Percentiles rank a stretch among this genome's conserved stretches.
phyloP scores from a whole-genome alignment of 768 basidiomycete genomes.

The Rhodotorula kratochvilovae region DNA sequence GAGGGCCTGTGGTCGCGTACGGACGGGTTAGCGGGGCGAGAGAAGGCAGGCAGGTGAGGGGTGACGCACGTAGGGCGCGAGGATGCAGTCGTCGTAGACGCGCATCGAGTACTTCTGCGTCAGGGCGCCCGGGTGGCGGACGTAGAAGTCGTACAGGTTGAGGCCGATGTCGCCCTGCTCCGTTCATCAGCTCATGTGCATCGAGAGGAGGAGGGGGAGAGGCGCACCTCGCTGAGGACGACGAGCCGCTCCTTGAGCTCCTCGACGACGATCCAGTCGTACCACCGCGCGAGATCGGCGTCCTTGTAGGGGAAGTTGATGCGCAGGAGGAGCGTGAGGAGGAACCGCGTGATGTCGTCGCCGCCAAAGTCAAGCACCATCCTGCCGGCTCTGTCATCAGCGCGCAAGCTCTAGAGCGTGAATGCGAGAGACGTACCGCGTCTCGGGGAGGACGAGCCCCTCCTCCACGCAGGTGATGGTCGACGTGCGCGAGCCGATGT shows the following conservation, averaged over 20 bases:
- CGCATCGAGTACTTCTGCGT: conserved; percentile 84
- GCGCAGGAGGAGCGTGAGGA: conserved; percentile 54
- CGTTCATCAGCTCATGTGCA: neutral
- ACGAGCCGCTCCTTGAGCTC: conserved; percentile 80
- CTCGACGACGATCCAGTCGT: conserved; percentile 89
- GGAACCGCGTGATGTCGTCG: conserved; percentile 87
- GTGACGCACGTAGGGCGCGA: conserved; percentile 78
- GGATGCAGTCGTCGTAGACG: conserved; percentile 89
- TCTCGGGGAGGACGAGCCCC: conserved; percentile 78
- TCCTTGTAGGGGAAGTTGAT: conserved; percentile 86
- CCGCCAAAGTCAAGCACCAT: conserved; percentile 83
- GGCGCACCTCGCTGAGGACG: conserved; percentile 75
- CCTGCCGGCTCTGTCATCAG: conserved; percentile 49
- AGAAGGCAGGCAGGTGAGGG: neutral
- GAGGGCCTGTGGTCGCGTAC: conserved; percentile 60
- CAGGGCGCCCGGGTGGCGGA: conserved; percentile 62
- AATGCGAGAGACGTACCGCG: conserved; percentile 57
- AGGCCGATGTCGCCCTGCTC: conserved; percentile 77
- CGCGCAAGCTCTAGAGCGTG: neutral
- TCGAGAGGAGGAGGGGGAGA: too few species aligned
- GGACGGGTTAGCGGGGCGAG: too few species aligned
- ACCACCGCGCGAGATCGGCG: conserved; percentile 65
- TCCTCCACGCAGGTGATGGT: too few species aligned
- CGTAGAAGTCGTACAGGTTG: conserved; percentile 86
- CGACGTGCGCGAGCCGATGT: conserved; percentile 81